A percentile compares a stretch with the other conserved stretches of the same genome.
Evolutionary conservation across 768 basidiomycete genomes (phyloP).

Genomic region (Suillus placidus): DNA sequence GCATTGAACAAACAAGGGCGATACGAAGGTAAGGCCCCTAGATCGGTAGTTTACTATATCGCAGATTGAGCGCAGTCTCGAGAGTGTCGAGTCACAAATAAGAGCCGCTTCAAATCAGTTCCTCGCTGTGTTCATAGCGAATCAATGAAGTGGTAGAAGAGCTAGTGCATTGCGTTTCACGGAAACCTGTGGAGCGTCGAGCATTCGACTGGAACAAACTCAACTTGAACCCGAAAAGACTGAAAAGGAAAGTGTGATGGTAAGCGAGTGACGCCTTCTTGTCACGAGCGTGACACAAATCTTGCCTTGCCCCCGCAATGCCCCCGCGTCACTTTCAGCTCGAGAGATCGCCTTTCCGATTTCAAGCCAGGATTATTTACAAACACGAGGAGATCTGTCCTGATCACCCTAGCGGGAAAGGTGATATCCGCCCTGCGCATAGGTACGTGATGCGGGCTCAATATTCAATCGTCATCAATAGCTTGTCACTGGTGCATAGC

Average conservation of each 20-base stretch:
- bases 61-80: conserved; percentile 31
- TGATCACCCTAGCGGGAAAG: conserved; percentile 16
- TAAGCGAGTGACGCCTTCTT: conserved; percentile 11
- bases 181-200: background rate
- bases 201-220: background rate
- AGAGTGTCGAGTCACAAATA: conserved; percentile 11
- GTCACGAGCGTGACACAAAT: conserved; percentile 12
- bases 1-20: conserved; percentile 24
- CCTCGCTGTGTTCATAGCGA: background rate
- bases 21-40: conserved; percentile 36
- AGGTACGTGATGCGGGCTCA: conserved; percentile 6
- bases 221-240: background rate
- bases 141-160: conserved; percentile 1
- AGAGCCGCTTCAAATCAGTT: conserved; percentile 12
- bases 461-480: background rate
- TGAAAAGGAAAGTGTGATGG: conserved; percentile 18
- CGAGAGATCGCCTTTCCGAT: conserved; percentile 17
- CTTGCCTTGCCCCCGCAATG: conserved; percentile 15
- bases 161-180: conserved; percentile 5
- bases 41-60: conserved; percentile 30
- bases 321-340: conserved; percentile 12
- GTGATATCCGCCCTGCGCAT: conserved; percentile 11
- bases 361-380: conserved; percentile 9
- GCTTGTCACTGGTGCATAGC: background rate
- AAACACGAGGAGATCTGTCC: conserved; percentile 15